Conservation (phyloP, 1,284 basidiomycete genomes). For the Schizophyllum amplum region DNA sequence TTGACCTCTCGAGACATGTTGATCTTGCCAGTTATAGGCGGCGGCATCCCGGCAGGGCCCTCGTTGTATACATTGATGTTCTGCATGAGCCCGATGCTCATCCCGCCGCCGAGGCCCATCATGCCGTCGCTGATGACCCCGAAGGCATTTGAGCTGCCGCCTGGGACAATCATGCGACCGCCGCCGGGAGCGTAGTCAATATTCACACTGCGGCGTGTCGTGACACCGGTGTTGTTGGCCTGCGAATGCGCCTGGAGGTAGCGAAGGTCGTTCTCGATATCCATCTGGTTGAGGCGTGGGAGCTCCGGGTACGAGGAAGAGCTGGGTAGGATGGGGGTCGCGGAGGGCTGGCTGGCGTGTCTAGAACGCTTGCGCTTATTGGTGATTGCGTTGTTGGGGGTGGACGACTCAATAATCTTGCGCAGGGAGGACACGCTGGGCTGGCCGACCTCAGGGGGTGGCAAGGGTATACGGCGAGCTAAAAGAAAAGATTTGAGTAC, state of each 20-base stretch:
- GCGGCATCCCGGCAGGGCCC: neutral
- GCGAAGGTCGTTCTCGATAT: slow-evolving; percentile 37
- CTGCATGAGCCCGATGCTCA: neutral
- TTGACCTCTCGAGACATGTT: neutral
- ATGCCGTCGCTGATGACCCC: slow-evolving; percentile 7
- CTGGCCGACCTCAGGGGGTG: slow-evolving; percentile 31
- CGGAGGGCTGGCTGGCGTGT: slow-evolving; percentile 14
- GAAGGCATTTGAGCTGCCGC: slow-evolving; percentile 1
- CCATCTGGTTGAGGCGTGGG: slow-evolving; percentile 25
- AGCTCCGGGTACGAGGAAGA: slow-evolving; percentile 17
- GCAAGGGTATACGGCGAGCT: slow-evolving; percentile 43
- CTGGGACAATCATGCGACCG: neutral
- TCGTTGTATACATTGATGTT: neutral
- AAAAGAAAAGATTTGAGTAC: slow-evolving; percentile 4
- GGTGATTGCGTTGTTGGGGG: slow-evolving; percentile 17
- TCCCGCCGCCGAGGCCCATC: slow-evolving; percentile 3
- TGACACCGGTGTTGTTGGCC: slow-evolving; percentile 8
- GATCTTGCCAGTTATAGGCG: neutral
- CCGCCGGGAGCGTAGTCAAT: neutral
- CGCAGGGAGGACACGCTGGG: slow-evolving; percentile 39
- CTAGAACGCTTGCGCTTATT: slow-evolving; percentile 3
- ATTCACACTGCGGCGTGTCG: neutral
- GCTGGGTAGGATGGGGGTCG: slow-evolving; percentile 11
- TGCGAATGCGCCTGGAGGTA: slow-evolving; percentile 32
- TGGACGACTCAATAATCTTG: slow-evolving; percentile 35